Base-by-base conservation (phyloP, 2,329 filamentous ascomycete genomes). In the Canariomyces notabilis region DNA sequence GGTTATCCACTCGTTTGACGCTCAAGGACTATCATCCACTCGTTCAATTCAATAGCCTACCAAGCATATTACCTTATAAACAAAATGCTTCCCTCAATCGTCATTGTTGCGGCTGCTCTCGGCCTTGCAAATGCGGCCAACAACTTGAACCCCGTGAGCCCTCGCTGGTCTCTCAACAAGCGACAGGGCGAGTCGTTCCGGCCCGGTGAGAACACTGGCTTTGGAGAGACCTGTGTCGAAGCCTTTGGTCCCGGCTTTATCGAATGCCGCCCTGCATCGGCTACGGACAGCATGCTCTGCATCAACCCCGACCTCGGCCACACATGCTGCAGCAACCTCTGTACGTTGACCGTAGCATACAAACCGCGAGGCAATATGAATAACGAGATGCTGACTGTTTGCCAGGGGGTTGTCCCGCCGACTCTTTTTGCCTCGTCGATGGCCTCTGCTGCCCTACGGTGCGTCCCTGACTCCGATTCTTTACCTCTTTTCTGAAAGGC, bases 201-300 rank as follows among this genome's bases (percentile, higher is more conserved):
- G 33, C 46, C 46, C 22, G 42, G 32, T 16, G 46, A 49, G 37
- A 37, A 33, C 6, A 49, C 42, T 14, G 18, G 46, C 5, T 9
- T n/a, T 4, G 46, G 46, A 11, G 37, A 29, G 36, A 45, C 37
- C 22, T 49, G 46, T 26, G 18, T 49, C 20, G 46, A 49, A 18
- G 46, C 46, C 14, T 49, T 44, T n/a, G 46, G 46, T 12, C 15
- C 20, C 21, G 46, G 46, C 18, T 49, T 42, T 34, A 26, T 49
- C 41, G 46, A 49, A 37, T 49, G 46, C 34, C 31, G 35, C 7
- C 41, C 46, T 16, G 32, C 21, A 5, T 37, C 31, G 14, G 46
- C 32, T 18, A 41, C 37, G 6, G 23, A 22, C 6, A 29, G n/a
- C 31, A 32, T 21, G 5, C 41, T 49, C 12, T 49, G 46, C 33